phyloP scores from a whole-genome alignment of 176 grass and related monocot genomes.

The Echinochloa phyllopogon region DNA sequence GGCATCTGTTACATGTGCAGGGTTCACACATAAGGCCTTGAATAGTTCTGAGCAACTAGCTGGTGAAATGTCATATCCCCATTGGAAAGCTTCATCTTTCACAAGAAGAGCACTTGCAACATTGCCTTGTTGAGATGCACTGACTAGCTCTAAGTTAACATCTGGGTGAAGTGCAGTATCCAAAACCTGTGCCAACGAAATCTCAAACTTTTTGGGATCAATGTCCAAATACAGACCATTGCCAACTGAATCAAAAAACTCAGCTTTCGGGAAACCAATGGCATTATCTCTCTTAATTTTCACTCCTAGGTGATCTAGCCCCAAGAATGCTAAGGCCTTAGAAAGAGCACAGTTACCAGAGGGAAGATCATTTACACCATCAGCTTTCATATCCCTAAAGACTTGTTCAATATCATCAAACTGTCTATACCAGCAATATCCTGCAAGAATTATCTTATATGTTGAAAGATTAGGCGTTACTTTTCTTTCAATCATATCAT shows the following conservation, averaged over 20 bases:
- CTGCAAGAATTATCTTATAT: slow-evolving; percentile 79
- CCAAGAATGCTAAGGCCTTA: slow-evolving; percentile 77
- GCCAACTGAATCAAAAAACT: slow-evolving; percentile 94
- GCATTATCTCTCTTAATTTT: slow-evolving; percentile 93
- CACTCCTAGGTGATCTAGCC: slow-evolving; percentile 71
- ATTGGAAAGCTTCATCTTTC: slow-evolving; percentile 74
- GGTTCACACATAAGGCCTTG: slow-evolving; percentile 49
- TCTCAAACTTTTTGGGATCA: slow-evolving; percentile 72
- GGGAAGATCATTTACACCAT: slow-evolving; percentile 51
- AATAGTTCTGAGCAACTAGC: slow-evolving; percentile 57
- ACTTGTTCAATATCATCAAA: slow-evolving; percentile 80
- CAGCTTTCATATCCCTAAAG: slow-evolving; percentile 58
- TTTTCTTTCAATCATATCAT: slow-evolving; percentile 85
- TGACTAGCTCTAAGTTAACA: slow-evolving; percentile 56
- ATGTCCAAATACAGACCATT: slow-evolving; percentile 92
- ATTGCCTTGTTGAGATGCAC: slow-evolving; percentile 65
- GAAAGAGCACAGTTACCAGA: slow-evolving; percentile 70
- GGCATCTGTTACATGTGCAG: slow-evolving; percentile 51
- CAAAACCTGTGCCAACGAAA: slow-evolving; percentile 64
- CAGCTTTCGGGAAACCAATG: slow-evolving; percentile 67
- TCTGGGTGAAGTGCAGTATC: slow-evolving; percentile 59
- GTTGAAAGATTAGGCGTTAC: slow-evolving; percentile 63
- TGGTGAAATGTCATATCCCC: slow-evolving; percentile 62
- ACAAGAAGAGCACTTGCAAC: slow-evolving; percentile 55
- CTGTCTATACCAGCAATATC: slow-evolving; percentile 87